Evolutionary conservation across 2,329 filamentous ascomycete genomes (phyloP), one percentile per base, ranked within the genome.

Genomic region (Sarocladium oryzae): DNA sequence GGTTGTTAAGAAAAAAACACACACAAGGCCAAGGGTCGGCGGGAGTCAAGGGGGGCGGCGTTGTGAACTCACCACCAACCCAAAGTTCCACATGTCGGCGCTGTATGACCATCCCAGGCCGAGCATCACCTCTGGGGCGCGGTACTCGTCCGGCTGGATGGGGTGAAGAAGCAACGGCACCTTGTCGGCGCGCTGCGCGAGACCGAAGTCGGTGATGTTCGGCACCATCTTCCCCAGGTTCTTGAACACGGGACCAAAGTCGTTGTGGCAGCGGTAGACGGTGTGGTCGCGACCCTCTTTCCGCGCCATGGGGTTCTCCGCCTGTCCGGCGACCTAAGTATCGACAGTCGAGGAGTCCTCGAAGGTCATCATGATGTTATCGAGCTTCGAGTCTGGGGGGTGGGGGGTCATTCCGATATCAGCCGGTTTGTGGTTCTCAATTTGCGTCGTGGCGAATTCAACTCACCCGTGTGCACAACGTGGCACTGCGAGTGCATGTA

Each of bases 401-500:
- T n/a, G n/a, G n/a, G n/a, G n/a, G n/a, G n/a, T n/a, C n/a, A n/a
- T n/a, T n/a, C n/a, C n/a, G n/a, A n/a, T n/a, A n/a, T n/a, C n/a
- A n/a, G n/a, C n/a, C 10, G 16, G 37, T 40, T 40, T 37, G 18
- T 37, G 18, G 38, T 30, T 9, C n/a, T 32, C 21, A 2, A 30
- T 46, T 23, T 36, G 1, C 20, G 16, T 2, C 32, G 16, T 13
- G 15, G 9, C 26, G 35, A 21, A 16, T 30, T 8, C 23, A 30
- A 30, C 55, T 30, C 62, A 71, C 69, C 69, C 49, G 69, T 74
- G 56, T 76, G 72, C 18, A 73, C 63, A 52, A 76, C 57, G 33
- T 68, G 66, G 58, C 66, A 69, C 55, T 73, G 66, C 4, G 62
- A 64, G 54, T 75, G 71, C 36, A 75, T 56, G 30, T 58, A 64